A percentile compares a stretch with the other conserved stretches of the same genome.
phyloP scores from a whole-genome alignment of 495 filamentous ascomycete genomes.

The Hypoxylon subgilvum region DNA sequence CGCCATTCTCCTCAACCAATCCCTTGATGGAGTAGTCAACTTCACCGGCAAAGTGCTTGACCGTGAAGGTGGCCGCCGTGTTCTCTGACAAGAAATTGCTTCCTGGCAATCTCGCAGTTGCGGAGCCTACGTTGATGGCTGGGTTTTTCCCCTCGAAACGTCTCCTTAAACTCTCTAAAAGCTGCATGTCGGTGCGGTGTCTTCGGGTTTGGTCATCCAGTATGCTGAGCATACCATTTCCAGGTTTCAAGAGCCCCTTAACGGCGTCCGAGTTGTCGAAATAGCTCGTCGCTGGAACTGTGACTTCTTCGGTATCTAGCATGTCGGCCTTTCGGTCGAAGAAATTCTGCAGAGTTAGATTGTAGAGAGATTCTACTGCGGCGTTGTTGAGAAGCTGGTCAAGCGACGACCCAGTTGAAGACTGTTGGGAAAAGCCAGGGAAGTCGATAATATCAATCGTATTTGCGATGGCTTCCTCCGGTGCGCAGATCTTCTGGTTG shows the following conservation, averaged over 20 bases:
- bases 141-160: constrained; percentile 93
- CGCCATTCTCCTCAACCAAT: constrained; percentile 90
- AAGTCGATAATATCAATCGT: constrained; percentile 96
- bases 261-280: constrained; percentile 97
- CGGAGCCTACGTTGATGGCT: constrained; percentile 75
- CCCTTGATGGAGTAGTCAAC: constrained; percentile 91
- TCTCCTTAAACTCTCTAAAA: constrained; percentile 87
- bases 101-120: constrained; percentile 71
- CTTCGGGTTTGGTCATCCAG: constrained; percentile 93
- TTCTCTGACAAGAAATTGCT: constrained; percentile 84
- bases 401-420: constrained; percentile 80
- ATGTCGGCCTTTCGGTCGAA: constrained; percentile 92
- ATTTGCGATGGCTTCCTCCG: constrained; percentile 86
- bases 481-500: constrained; percentile 87
- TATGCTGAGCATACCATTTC: constrained; percentile 91
- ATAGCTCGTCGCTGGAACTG: constrained; percentile 87
- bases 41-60: constrained; percentile 94
- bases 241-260: constrained; percentile 84
- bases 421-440: constrained; percentile 86
- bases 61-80: constrained; percentile 76
- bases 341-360: constrained; percentile 92
- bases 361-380: constrained; percentile 87
- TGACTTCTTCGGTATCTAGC: constrained; percentile 89
- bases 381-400: constrained; percentile 96
- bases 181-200: constrained; percentile 83